Percentiles rank a stretch among this genome's conserved stretches.
These are phyloP conservation scores for Epichloe baconii DNA, from an alignment of 2,329 filamentous ascomycete species.

Conservation along the genomic window DNA sequence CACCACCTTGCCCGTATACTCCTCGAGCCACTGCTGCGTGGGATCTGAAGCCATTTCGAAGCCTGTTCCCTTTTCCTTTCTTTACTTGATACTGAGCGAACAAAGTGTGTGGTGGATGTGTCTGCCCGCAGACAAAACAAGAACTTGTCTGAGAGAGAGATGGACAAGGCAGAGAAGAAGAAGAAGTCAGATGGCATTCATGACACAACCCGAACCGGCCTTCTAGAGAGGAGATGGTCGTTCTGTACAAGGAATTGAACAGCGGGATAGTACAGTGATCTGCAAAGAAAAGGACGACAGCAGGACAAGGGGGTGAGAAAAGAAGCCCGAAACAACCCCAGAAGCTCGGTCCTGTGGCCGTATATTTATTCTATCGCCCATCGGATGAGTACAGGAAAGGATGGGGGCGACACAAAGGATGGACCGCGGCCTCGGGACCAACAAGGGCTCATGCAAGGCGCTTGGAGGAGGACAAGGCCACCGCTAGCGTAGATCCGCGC, in stretches of 20 bases:
- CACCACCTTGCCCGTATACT: slow-evolving; percentile 32
- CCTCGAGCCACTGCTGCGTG: slow-evolving; percentile 14
- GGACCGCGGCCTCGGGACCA: neutral
- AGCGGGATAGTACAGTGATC: neutral
- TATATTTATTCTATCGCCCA: neutral
- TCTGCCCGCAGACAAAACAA: neutral
- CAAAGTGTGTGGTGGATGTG: neutral
- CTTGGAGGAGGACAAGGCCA: neutral
- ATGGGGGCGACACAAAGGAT: neutral
- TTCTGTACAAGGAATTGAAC: neutral
- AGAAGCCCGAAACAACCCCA: neutral
- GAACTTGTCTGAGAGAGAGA: neutral
- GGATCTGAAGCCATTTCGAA: slow-evolving; percentile 2
- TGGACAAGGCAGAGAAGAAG: neutral
- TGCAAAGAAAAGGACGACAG: neutral
- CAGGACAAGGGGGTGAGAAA: neutral
- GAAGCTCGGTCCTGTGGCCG: neutral
- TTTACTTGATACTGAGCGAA: neutral
- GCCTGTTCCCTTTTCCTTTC: neutral
- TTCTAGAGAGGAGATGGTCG: neutral
- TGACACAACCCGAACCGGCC: neutral
- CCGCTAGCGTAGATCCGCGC: neutral
- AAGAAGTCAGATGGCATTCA: neutral
- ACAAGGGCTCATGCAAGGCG: neutral
- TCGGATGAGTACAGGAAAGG: neutral